phyloP scores from a whole-genome alignment of 176 grass and related monocot genomes.

The Chloris gayana region DNA sequence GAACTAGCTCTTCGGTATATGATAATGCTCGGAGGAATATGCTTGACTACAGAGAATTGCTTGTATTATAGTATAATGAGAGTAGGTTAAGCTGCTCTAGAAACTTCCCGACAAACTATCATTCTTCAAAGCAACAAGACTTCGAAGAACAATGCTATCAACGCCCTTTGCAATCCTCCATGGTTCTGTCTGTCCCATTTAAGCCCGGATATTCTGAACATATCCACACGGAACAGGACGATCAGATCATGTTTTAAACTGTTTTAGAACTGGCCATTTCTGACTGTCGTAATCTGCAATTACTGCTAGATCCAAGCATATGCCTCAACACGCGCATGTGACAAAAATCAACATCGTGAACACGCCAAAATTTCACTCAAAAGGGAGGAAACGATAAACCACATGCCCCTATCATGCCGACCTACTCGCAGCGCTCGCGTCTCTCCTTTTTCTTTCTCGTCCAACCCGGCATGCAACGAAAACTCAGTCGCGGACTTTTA shows the following conservation, averaged over 20 bases:
- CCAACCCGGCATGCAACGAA: slow-evolving; percentile 49
- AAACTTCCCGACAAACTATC: slow-evolving; percentile 18
- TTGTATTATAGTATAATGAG: not conserved
- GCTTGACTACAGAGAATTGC: not conserved
- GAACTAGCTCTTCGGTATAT: not conserved
- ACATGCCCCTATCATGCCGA: not conserved
- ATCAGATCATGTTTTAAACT: not conserved
- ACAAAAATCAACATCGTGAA: not conserved
- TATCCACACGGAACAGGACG: slow-evolving; percentile 18
- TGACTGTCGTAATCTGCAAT: not conserved
- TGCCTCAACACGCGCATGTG: not conserved
- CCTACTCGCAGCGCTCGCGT: not conserved
- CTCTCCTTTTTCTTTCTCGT: not conserved
- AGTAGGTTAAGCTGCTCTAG: slow-evolving; percentile 6
- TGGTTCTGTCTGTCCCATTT: not conserved
- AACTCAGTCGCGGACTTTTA: slow-evolving; percentile 36
- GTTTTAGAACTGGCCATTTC: not conserved
- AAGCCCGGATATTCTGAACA: slow-evolving; percentile 41
- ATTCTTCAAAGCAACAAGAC: slow-evolving; percentile 15
- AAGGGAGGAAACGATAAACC: slow-evolving; percentile 25
- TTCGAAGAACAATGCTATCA: slow-evolving; percentile 12
- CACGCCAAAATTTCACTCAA: not conserved
- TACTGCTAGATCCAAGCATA: slow-evolving; percentile 12
- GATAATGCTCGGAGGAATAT: slow-evolving; percentile 8
- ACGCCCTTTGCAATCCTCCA: slow-evolving; percentile 1